Conservation (phyloP, 2,329 filamentous ascomycete genomes). For the Talaromyces sp. region DNA sequence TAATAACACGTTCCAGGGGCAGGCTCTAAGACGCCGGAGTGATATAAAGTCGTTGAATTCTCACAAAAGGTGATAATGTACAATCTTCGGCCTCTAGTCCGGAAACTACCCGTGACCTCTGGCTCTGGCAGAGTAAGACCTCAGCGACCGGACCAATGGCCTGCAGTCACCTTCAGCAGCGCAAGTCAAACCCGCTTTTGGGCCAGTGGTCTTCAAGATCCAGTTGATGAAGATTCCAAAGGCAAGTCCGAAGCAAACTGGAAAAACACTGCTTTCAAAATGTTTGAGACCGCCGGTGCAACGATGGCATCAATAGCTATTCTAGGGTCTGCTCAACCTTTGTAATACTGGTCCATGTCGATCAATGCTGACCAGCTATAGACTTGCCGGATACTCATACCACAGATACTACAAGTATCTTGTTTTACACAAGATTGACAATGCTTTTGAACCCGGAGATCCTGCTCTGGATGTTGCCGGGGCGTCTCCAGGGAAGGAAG, state of each 20-base stretch:
- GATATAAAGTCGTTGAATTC: not conserved
- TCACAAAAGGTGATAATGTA: not conserved
- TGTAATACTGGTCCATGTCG: not conserved
- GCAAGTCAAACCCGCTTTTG: constrained; percentile 3
- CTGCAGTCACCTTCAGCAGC: constrained; percentile 8
- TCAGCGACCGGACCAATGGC: not conserved
- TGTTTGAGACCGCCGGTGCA: constrained; percentile 70
- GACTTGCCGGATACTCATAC: constrained; percentile 68
- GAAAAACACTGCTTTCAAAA: constrained; percentile 52
- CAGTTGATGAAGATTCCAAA: constrained; percentile 29
- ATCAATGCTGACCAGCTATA: constrained; percentile 22
- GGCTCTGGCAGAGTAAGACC: constrained; percentile 5
- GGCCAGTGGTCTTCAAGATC: constrained; percentile 25
- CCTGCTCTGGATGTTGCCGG: constrained; percentile 80
- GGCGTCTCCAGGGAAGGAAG: constrained; percentile 34
- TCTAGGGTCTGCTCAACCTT: constrained; percentile 59
- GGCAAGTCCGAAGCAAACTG: constrained; percentile 30
- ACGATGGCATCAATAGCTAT: constrained; percentile 72
- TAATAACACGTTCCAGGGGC: not conserved
- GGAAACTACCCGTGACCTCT: constrained; percentile 2
- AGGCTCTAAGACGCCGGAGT: not conserved
- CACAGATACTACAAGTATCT: constrained; percentile 84
- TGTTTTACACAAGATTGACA: constrained; percentile 87
- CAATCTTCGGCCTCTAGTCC: not conserved
- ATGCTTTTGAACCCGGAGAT: constrained; percentile 88